These are phyloP conservation scores for Fusarium duplospermum DNA, from an alignment of 2,329 filamentous ascomycete genomes.

Conservation along the genomic window DNA sequence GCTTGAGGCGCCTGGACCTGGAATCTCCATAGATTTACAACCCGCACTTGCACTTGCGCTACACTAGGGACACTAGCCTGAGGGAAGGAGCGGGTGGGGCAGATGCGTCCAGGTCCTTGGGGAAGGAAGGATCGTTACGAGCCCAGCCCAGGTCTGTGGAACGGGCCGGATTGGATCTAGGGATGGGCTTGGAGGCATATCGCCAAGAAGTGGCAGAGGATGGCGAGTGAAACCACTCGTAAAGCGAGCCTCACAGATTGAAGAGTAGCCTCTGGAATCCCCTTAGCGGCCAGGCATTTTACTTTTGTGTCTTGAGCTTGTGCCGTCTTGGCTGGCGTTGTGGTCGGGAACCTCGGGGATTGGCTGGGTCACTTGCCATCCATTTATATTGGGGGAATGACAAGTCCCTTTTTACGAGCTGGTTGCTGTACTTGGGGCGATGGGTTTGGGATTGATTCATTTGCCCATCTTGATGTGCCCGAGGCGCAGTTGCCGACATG, in stretches of 20 bases:
- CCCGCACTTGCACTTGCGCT: background rate
- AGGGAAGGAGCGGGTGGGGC: conserved; percentile 22
- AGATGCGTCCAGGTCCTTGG: background rate
- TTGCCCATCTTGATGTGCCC: background rate
- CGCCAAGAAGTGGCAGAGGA: conserved; percentile 33
- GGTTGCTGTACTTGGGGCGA: background rate
- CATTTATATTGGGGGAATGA: background rate
- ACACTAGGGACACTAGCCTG: background rate
- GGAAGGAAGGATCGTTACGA: background rate
- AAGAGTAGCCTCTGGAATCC: background rate
- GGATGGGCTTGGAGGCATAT: conserved; percentile 3
- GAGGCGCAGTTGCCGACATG: background rate
- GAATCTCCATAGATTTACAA: background rate
- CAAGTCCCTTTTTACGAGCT: background rate
- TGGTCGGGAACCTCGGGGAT: background rate
- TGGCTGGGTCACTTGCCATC: background rate
- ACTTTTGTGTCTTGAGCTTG: background rate
- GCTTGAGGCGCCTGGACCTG: conserved; percentile 8
- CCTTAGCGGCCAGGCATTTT: background rate
- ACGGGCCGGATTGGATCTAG: background rate
- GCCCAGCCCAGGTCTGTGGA: background rate
- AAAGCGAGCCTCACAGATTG: background rate
- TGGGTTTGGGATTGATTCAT: background rate
- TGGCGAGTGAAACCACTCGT: background rate
- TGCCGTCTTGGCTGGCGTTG: background rate